Percentiles rank a stretch among this genome's conserved stretches.
These are phyloP conservation scores for Phaeosphaeria sp. DNA, from an alignment of 2,329 filamentous ascomycete species.

Conservation along the genomic window DNA sequence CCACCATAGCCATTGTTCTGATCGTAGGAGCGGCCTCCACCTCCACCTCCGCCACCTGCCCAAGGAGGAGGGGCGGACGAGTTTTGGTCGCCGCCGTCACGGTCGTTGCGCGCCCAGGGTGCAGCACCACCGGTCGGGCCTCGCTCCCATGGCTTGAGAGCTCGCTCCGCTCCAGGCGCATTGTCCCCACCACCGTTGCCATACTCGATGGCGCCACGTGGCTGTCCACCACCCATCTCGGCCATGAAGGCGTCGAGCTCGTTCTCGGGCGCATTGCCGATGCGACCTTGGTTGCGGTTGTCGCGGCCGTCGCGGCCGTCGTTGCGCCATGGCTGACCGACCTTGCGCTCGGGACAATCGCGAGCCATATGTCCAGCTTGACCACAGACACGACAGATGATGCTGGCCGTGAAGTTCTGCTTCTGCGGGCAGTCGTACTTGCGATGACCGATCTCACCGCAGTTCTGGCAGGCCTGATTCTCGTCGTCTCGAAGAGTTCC, in stretches of 20 bases:
- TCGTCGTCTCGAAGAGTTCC: constrained; percentile 98
- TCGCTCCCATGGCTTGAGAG: constrained; percentile 86
- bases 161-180: constrained; percentile 55
- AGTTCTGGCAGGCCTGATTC: constrained; percentile 99
- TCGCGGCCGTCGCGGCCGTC: constrained; percentile 63
- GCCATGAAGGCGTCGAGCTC: constrained; percentile 99
- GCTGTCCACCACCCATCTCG: constrained; percentile 81
- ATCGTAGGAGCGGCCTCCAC: constrained; percentile 40
- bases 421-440: constrained; percentile 99
- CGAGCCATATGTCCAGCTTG: constrained; percentile 98
- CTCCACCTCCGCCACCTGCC: constrained; percentile 41
- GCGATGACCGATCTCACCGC: constrained; percentile 95
- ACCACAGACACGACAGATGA: constrained; percentile 97
- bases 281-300: constrained; percentile 59
- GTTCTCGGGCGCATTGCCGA: constrained; percentile 81
- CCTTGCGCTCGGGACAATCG: constrained; percentile 93
- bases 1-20: constrained; percentile 31
- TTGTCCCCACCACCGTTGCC: constrained; percentile 57
- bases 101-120: constrained; percentile 67
- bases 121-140: constrained; percentile 83
- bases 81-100: constrained; percentile 52
- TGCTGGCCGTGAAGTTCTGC: constrained; percentile 98
- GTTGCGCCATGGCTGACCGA: constrained; percentile 91
- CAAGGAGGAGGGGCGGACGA: constrained; percentile 49
- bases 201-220: constrained; percentile 76